These are phyloP conservation scores for Ogataea henricii DNA, from an alignment of 805 yeast genomes.

Conservation along the genomic window DNA sequence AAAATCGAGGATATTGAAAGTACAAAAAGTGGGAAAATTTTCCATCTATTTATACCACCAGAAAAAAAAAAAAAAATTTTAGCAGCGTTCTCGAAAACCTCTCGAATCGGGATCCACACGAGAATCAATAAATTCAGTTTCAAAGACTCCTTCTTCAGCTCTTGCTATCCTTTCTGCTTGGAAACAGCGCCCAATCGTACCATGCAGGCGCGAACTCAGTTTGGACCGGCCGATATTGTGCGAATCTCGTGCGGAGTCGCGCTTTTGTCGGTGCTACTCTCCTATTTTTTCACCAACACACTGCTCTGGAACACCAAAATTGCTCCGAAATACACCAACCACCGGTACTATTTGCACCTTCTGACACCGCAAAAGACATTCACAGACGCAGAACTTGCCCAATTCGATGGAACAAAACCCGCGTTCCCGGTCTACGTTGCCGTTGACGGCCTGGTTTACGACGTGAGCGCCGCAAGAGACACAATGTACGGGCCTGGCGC, in stretches of 20 bases:
- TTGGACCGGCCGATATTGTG: slow-evolving; percentile 17
- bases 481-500: slow-evolving; percentile 57
- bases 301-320: slow-evolving; percentile 56
- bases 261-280: slow-evolving; percentile 47
- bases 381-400: slow-evolving; percentile 47
- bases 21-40: slow-evolving; percentile 9
- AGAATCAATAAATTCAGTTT: not conserved
- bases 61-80: not conserved
- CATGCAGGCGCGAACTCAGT: slow-evolving; percentile 4
- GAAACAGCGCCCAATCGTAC: not conserved
- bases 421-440: slow-evolving; percentile 58
- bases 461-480: slow-evolving; percentile 52
- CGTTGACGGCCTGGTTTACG: slow-evolving; percentile 62
- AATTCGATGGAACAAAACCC: slow-evolving; percentile 52
- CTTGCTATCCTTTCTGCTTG: no score
- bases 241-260: slow-evolving; percentile 49
- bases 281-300: slow-evolving; percentile 60
- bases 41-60: slow-evolving; percentile 4
- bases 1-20: slow-evolving; percentile 1
- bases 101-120: slow-evolving; percentile 3
- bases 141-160: no score
- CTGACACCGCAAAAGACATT: slow-evolving; percentile 30
- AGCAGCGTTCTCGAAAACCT: not conserved
- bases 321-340: slow-evolving; percentile 18
- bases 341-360: slow-evolving; percentile 5